A percentile compares a stretch with the other conserved stretches of the same genome.
phyloP scores from a whole-genome alignment of 225 moss, liverwort and hornwort species.

The Thuidium tamariscinum region DNA sequence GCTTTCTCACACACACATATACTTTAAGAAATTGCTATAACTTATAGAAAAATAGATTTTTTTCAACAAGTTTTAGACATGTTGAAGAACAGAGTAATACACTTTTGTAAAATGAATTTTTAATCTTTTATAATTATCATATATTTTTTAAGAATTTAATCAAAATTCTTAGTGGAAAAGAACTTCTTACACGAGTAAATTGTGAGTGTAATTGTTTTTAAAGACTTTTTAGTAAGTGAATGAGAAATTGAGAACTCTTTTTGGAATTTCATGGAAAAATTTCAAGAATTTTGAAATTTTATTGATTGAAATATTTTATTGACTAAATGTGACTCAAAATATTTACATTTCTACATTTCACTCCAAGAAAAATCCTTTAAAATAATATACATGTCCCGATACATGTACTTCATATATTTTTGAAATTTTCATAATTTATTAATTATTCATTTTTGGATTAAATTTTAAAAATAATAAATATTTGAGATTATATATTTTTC shows the following conservation, averaged over 20 bases:
- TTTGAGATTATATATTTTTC: background rate
- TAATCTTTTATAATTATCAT: background rate
- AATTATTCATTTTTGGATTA: background rate
- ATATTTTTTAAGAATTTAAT: background rate
- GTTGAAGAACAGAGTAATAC: background rate
- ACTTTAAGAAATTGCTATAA: background rate
- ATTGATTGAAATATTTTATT: background rate
- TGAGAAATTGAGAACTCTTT: background rate
- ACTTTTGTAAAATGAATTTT: no score
- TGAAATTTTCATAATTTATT: background rate
- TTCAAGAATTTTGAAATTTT: background rate
- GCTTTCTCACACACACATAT: background rate
- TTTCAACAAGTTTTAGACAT: background rate
- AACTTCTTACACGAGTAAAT: background rate
- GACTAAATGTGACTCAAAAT: background rate
- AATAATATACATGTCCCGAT: background rate
- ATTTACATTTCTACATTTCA: rapidly evolving
- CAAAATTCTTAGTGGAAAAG: background rate
- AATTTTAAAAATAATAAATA: background rate
- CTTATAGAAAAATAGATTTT: background rate
- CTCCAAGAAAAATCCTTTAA: background rate
- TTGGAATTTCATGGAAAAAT: background rate
- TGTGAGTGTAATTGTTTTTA: no score
- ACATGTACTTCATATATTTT: background rate
- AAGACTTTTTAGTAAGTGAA: background rate